Evolutionary conservation across 2,329 filamentous ascomycete species (phyloP), one percentile per base, ranked within the genome.

Genomic region (Sarocladium brachiariae): DNA sequence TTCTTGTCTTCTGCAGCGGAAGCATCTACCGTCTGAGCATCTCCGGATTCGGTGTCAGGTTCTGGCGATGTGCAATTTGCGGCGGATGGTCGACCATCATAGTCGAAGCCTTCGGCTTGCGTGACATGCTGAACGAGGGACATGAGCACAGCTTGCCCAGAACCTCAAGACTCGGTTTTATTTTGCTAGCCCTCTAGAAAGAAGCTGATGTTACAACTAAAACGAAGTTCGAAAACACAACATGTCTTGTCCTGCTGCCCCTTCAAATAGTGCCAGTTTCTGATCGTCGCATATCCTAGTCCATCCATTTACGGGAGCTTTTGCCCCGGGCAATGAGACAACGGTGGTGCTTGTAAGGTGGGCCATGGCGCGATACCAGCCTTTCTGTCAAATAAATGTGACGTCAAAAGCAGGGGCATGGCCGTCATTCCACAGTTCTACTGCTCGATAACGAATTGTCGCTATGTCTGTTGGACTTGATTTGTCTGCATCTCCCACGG

Each of bases 51-150:
- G 5, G 19, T 25, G 25, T 33, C 16, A 4, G 27, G 9, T 21
- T 47, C 25, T 5, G 27, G 43, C 8, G 43, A 31, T 5, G n/a
- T 47, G 3, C 31, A n/a, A 14, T 21, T 4, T 10, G 43, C 31
- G 14, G 2, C 3, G n/a, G 43, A 10, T 47, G 43, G 43, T 18
- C 43, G 43, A 25, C 58, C 57, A 53, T 65, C 63, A 45, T 68
- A 68, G 53, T 72, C 70, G 54, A 71, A 66, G 54, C 70, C 70
- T 59, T 71, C 67, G 49, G 56, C 58, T 45, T 67, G 63, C 14
- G 67, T 71, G 50, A 71, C 66, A 59, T 71, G 69, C 54, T 70
- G 69, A 55, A 65, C 69, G 53, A 72, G 65, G 56, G 69, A 72
- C 69, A 72, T 72, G 43, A 9, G 43, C n/a, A 23, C 11, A 33